Conservation (phyloP, 1,139 yeast genomes). For the Magnusiomyces ingens region DNA sequence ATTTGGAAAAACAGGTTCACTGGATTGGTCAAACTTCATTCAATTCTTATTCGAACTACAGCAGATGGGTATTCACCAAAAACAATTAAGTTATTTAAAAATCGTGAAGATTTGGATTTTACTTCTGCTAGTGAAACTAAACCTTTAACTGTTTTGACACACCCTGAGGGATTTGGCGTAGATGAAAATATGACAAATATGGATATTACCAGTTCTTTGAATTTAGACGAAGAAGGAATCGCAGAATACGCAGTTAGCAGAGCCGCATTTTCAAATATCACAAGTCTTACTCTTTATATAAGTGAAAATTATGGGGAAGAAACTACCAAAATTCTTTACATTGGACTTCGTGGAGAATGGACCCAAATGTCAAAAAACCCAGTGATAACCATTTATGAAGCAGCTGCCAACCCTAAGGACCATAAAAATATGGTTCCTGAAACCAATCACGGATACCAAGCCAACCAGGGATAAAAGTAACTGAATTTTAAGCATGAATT, state of each 20-base stretch:
- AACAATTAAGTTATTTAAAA: conserved; percentile 64
- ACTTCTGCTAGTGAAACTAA: conserved; percentile 47
- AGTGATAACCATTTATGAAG: conserved; percentile 70
- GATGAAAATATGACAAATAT: conserved; percentile 19
- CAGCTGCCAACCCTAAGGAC: conserved; percentile 89
- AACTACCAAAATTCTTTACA: conserved; percentile 51
- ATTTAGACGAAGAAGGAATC: conserved; percentile 45
- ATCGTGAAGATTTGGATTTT: conserved; percentile 63
- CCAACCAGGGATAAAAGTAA: too few relatives aligned
- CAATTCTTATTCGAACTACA: conserved; percentile 62
- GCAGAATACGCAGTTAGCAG: conserved; percentile 82
- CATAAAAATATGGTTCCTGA: conserved; percentile 51
- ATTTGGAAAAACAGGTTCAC: conserved; percentile 40
- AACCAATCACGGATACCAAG: conserved; percentile 14
- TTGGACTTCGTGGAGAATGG: conserved; percentile 80
- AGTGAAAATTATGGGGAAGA: conserved; percentile 63
- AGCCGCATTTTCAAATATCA: conserved; percentile 63
- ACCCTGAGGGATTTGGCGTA: conserved; percentile 49
- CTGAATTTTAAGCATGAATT: too few relatives aligned
- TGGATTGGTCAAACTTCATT: conserved; percentile 65
- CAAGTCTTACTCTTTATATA: conserved; percentile 59
- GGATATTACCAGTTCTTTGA: conserved; percentile 26
- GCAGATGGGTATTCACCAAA: conserved; percentile 60
- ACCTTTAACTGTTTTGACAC: conserved; percentile 50
- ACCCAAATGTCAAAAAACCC: conserved; percentile 57